Evolutionary conservation across 768 basidiomycete species (phyloP).

Genomic region (Trametes maxima): DNA sequence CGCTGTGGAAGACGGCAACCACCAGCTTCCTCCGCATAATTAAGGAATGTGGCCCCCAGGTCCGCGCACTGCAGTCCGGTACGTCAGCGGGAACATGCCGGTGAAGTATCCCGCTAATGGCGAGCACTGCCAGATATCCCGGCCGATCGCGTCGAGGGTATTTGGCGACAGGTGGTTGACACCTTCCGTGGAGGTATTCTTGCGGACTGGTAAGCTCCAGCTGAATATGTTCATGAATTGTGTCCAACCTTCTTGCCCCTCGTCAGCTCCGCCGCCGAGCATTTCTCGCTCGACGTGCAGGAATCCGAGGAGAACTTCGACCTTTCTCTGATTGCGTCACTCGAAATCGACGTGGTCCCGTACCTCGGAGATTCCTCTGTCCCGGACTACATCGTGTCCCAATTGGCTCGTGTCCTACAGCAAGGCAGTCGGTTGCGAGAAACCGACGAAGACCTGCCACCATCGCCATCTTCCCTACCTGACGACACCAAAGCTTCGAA

Average conservation of each 20-base stretch:
- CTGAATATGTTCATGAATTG: neutral
- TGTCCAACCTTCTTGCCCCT: neutral
- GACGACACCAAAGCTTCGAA: neutral
- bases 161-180: constrained; percentile 85
- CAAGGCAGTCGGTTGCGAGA: constrained; percentile 69
- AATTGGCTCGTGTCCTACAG: constrained; percentile 70
- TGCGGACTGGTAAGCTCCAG: constrained; percentile 73
- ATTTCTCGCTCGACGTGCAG: constrained; percentile 64
- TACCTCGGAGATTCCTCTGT: constrained; percentile 68
- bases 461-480: constrained; percentile 24
- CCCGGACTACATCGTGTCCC: constrained; percentile 68
- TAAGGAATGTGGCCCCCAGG: constrained; percentile 59
- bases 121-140: constrained; percentile 48
- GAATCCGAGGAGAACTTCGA: constrained; percentile 86
- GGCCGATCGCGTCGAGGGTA: constrained; percentile 68
- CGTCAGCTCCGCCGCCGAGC: constrained; percentile 57
- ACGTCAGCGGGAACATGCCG: constrained; percentile 15
- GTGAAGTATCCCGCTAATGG: constrained; percentile 4
- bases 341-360: constrained; percentile 82
- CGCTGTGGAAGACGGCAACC: constrained; percentile 96
- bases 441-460: constrained; percentile 25
- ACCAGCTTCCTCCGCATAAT: constrained; percentile 73
- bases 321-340: constrained; percentile 69
- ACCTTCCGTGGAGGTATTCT: constrained; percentile 81
- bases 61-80: constrained; percentile 57